Evolutionary conservation across 2,329 filamentous ascomycete genomes (phyloP), one percentile per base, ranked within the genome.

Genomic region (Pseudocercospora crystallina): DNA sequence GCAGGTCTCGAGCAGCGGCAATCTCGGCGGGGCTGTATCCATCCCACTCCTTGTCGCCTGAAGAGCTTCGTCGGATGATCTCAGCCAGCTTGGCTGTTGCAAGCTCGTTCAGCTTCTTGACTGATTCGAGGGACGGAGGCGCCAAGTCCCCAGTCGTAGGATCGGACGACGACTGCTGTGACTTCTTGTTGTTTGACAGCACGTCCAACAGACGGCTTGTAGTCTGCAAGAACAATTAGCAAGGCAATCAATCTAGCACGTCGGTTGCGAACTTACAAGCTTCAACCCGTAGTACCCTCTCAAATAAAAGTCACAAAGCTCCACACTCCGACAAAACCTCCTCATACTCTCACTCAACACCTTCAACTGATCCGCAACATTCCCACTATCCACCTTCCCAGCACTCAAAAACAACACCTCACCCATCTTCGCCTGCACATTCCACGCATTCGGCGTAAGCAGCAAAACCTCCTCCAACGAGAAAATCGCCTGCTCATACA

Each of bases 251-350:
- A n/a, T n/a, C n/a, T n/a, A n/a, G n/a, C n/a, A n/a, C n/a, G n/a
- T 14, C 80, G 64, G 71, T 90, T 86, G 14, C 14, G 2, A n/a
- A 53, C 57, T 32, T 49, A 63, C 62, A 70, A 91, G 70, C 69
- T 92, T 94, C 53, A 99, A 75, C 5, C 94, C 94, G 70, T 96
- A 97, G 69, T 90, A 95, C 1, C 91, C 94, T 54, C 94, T 84
- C 55, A 97, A 72, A 68, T 96, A 97, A 67, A 90, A 85, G 62
- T 96, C 89, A 65, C 94, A 97, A 45, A 99, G 80, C 73, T 99
- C 94, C 58, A 97, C 83, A 65, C 90, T 94, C 62, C 94, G 83
- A 67, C 87, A 89, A 71, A 95, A 97, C 58, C 91, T 83, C 66
- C 90, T 88, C 47, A 96, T 71, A 5, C 90, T 85, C 66, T 91